Evolutionary conservation across 2,329 filamentous ascomycete species (phyloP), one percentile per base, ranked within the genome.

Genomic region (Pseudogymnoascus sp.): DNA sequence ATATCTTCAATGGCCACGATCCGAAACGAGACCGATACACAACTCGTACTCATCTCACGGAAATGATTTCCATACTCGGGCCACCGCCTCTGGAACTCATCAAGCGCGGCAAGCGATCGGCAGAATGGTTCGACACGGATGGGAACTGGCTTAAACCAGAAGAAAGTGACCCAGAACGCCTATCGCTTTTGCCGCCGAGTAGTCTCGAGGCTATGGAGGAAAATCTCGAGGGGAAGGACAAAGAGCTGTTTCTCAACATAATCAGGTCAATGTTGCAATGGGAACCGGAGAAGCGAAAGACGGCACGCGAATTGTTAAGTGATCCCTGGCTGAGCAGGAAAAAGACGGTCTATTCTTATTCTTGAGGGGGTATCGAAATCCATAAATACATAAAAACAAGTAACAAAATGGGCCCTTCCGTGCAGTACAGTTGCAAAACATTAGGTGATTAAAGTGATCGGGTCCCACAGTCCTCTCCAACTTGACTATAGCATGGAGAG

Each of bases 11-110:
- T 28, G 35, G 65, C 9, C 62, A 64, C 16, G 63, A 66, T 63
- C 63, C 63, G 25, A 55, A 63, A 62, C 49, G 31, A 37, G 43
- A 37, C 2, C 52, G 59, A 7, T 68, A 68, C 37, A 65, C 63
- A 43, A 64, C 64, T 41, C 62, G 60, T 23, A 55, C 65, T 43
- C 65, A 68, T 63, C 63, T 68, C 23, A 62, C 61, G 43, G 65
- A 67, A 25, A 12, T 68, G 58, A 67, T 68, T 59, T 63, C 65
- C 38, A 35, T 68, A 21, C 40, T 68, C 14, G 67, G 67, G 23
- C 63, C 63, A 61, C 64, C 64, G 6, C 64, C 65, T 6, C 60
- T 38, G 8, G 63, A 64, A 33, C 64, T 49, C 21, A 55, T 66
- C 18, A 62, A 65, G 14, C 62, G 38, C 37, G 65, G 63, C 31